phyloP scores from a whole-genome alignment of 2,329 filamentous ascomycete genomes.

The Diaporthe amygdali region DNA sequence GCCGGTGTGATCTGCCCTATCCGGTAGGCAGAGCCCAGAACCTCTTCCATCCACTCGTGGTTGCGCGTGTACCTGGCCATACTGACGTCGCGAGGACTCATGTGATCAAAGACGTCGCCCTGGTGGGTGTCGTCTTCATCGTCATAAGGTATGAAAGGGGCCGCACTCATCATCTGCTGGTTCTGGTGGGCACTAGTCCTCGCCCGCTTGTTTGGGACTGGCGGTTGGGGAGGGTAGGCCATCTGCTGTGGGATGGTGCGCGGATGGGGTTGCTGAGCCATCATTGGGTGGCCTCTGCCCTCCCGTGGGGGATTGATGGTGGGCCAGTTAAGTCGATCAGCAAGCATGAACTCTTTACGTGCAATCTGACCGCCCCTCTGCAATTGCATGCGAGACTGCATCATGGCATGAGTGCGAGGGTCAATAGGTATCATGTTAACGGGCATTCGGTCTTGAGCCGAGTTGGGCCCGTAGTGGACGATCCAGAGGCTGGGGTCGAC shows the following conservation, averaged over 20 bases:
- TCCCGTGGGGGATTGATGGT: slow-evolving; percentile 73
- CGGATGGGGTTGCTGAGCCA: slow-evolving; percentile 48
- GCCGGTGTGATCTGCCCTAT: slow-evolving; percentile 85
- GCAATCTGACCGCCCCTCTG: slow-evolving; percentile 80
- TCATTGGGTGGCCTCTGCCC: slow-evolving; percentile 56
- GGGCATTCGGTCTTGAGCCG: slow-evolving; percentile 75
- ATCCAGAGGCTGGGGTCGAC: slow-evolving; percentile 88
- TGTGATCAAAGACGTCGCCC: slow-evolving; percentile 87
- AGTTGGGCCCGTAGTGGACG: slow-evolving; percentile 83
- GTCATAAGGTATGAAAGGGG: slow-evolving; percentile 57
- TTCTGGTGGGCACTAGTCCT: slow-evolving; percentile 50
- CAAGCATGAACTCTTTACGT: slow-evolving; percentile 93
- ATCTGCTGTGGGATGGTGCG: slow-evolving; percentile 63
- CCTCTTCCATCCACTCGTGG: slow-evolving; percentile 99
- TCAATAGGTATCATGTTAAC: slow-evolving; percentile 69
- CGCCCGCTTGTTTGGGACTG: slow-evolving; percentile 60
- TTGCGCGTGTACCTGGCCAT: slow-evolving; percentile 88
- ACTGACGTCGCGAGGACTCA: slow-evolving; percentile 90
- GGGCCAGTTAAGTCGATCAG: slow-evolving; percentile 90
- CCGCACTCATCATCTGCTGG: slow-evolving; percentile 34
- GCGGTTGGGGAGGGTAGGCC: slow-evolving; percentile 63
- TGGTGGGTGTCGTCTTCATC: slow-evolving; percentile 89
- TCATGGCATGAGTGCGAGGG: slow-evolving; percentile 62
- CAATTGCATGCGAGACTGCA: slow-evolving; percentile 68
- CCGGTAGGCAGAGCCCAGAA: slow-evolving; percentile 87